Base-by-base conservation (phyloP, 2,329 filamentous ascomycete genomes). In the Trichophyton verrucosum region DNA sequence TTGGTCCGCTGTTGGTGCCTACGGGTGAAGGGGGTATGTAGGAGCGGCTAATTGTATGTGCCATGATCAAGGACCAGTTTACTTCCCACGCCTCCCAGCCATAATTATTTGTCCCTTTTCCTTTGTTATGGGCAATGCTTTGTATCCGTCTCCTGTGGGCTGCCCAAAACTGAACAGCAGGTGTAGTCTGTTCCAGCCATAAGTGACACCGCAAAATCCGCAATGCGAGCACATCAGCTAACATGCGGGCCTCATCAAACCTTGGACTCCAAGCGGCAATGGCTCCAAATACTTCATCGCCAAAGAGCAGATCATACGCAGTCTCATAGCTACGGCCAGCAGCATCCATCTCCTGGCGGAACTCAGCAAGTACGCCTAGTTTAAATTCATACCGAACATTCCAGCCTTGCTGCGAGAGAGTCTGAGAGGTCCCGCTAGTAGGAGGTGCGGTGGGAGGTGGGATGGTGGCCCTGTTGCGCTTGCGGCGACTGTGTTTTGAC, bases 361-460 rank as follows among this genome's bases (percentile, higher is more conserved):
- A 96, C 70, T 97, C 92, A 30, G 91, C 89, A 69, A 97, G 89
- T 0, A 96, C 80, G 5, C 87, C 92, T 17, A 91, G 81, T 72
- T 99, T 99, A 76, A 95, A 91, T 69, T 99, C 92, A 73, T 96
- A 96, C 15, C 92, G 86, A 59, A 95, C 86, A 68, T 90, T 91
- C 94, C 92, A 99, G 2, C 89, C 91, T 47, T 90, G 85, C 8
- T 86, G 78, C 1, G 91, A 88, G n/a, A 96, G 75, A 0, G 88
- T 89, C 68, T 94, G 88, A 0, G 91, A 95, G 1, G 89, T 95
- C 30, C 89, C 89, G 20, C 82, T 85, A 0, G 89, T 92, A 1
- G 90, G 89, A 3, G 91, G 89, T 36, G 89, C 81, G 5, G 90
- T 92, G 2, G 91, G 90, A 56, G 87, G 85, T 9, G 91, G 91